Evolutionary conservation across 2,329 filamentous ascomycete species (phyloP), one percentile per base, ranked within the genome.

Genomic region (Fusarium nelsonii): DNA sequence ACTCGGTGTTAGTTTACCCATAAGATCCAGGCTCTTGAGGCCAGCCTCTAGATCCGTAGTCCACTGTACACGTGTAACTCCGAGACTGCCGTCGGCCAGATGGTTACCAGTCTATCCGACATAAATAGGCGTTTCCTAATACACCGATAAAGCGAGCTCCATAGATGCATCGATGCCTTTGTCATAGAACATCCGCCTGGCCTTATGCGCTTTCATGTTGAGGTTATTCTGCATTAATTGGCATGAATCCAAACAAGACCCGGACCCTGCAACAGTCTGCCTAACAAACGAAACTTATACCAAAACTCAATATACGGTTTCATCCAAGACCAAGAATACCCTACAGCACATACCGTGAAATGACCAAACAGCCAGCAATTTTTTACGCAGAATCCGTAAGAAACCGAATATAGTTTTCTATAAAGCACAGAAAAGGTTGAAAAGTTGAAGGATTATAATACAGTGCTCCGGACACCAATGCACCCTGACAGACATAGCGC

Each of bases 401-500:
- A 8, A 40, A 30, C 41, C 36, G 36, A 61, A 50, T 58, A 49
- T 58, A 41, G 36, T 40, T 51, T 55, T 69, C 64, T 71, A 71
- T 67, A 58, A 67, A 68, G 43, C 59, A 69, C 44, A 50, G 32
- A 18, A 64, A 58, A 52, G 48, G 58, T 49, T 58, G 62, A 69
- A 68, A 67, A 56, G 56, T 55, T 61, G 53, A 60, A 55, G 50
- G 45, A 65, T 69, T 56, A 68, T 61, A 64, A 71, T 53, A 56
- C 59, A 67, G 34, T 71, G 69, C 68, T 71, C 71, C 68, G 58
- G 67, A 73, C 70, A 73, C 71, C 71, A 63, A 54, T 67, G 59
- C 71, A 73, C 71, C 71, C 52, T 53, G 39, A 58, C 68, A 73
- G 66, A 53, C 53, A 67, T 57, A 69, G 61, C 46, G 65, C 69